Evolutionary conservation across 2,329 filamentous ascomycete genomes (phyloP).

Genomic region (Scleromitrula shiraiana): DNA sequence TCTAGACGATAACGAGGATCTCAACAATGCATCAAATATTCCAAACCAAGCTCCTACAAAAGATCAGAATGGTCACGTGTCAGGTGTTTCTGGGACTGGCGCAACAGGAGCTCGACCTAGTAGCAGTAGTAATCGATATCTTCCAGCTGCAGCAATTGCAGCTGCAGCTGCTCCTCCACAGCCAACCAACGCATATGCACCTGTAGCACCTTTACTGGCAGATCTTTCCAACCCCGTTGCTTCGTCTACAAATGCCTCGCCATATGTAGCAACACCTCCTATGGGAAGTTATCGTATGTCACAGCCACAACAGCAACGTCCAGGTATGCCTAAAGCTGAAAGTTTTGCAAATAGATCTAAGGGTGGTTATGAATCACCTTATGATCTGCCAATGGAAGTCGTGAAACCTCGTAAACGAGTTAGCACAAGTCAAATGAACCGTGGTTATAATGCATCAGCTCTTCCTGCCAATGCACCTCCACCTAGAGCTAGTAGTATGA

Average conservation of each 20-base stretch:
- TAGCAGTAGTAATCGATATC: conserved; percentile 23
- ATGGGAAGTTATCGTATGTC: conserved; percentile 16
- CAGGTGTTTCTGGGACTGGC: conserved; percentile 17
- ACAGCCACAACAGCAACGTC: conserved; percentile 28
- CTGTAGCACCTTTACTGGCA: conserved; percentile 26
- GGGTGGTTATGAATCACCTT: conserved; percentile 87
- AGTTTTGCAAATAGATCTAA: conserved; percentile 90
- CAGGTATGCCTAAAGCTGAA: conserved; percentile 53
- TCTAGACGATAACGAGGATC: conserved; percentile 48
- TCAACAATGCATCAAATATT: conserved; percentile 20
- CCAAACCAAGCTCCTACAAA: conserved; percentile 19
- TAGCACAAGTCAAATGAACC: conserved; percentile 40
- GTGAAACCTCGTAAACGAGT: conserved; percentile 60
- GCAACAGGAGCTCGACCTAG: conserved; percentile 12
- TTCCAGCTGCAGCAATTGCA: conserved; percentile 18
- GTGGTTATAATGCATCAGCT: conserved; percentile 19
- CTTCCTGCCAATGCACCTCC: conserved; percentile 16
- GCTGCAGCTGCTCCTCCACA: conserved; percentile 1
- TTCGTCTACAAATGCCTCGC: conserved; percentile 11
- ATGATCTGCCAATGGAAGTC: conserved; percentile 88
- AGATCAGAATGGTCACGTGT: conserved; percentile 28
- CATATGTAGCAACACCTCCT: conserved; percentile 18
- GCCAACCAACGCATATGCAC: conserved; percentile 22
- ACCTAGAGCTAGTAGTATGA: conserved; percentile 26
- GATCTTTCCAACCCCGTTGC: conserved; percentile 22